Conservation (phyloP, 176 grass and related monocot species). For the Microstegium vimineum region DNA sequence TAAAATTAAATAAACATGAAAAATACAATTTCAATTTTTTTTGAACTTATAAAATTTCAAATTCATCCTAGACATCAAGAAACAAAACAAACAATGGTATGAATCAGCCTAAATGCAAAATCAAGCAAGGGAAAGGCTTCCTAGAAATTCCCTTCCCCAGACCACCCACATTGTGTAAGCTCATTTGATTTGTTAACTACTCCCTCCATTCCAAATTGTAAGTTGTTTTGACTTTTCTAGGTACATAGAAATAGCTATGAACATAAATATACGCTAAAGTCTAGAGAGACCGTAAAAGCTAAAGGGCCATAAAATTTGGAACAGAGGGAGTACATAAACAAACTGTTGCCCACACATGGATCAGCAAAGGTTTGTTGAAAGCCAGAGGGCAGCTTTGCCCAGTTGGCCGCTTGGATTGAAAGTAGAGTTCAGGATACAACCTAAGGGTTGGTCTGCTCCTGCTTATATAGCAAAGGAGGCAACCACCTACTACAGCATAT, state of each 20-base stretch:
- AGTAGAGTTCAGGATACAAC: too few species aligned
- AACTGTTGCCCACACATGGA: too few species aligned
- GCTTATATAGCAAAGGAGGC: too few species aligned
- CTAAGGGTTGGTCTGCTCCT: too few species aligned
- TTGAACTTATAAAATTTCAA: not conserved
- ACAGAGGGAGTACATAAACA: conserved; percentile 1
- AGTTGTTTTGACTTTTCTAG: not conserved
- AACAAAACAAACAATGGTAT: not conserved
- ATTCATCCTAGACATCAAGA: not conserved
- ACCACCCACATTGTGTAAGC: not conserved
- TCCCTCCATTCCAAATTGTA: not conserved
- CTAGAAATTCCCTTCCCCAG: not conserved
- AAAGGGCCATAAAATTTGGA: not conserved
- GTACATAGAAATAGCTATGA: not conserved
- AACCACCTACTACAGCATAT: too few species aligned
- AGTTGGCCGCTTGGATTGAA: too few species aligned
- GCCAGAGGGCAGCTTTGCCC: too few species aligned
- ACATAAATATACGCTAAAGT: not conserved
- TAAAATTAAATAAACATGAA: not conserved
- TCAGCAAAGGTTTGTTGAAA: too few species aligned
- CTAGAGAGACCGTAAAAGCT: not conserved
- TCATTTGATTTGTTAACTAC: not conserved
- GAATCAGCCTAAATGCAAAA: not conserved
- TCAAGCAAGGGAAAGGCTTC: not conserved
- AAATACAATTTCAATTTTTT: not conserved